Evolutionary conservation across 371 early-diverging fungal species (phyloP).

Genomic region (Batkoa obscura): DNA sequence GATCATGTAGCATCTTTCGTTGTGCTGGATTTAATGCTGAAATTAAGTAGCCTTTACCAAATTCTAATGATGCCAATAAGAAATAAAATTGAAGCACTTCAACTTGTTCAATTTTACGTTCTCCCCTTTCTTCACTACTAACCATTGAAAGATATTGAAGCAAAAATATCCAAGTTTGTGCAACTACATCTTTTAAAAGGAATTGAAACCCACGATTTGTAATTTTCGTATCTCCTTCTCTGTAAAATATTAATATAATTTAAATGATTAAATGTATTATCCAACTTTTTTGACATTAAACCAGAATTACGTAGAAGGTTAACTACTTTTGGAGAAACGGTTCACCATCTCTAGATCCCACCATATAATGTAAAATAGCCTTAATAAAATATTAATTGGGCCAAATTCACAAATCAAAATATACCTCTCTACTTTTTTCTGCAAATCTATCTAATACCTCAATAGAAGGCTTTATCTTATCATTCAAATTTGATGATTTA

Average conservation of each 20-base stretch:
- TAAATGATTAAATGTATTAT: background rate
- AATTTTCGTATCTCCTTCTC: conserved; percentile 31
- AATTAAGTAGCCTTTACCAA: conserved; percentile 75
- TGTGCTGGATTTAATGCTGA: conserved; percentile 71
- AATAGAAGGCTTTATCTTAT: conserved; percentile 40
- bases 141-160: conserved; percentile 82
- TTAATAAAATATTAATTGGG: conserved; percentile 6
- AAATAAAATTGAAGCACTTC: conserved; percentile 82
- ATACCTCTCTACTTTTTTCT: conserved; percentile 65
- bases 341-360: conserved; percentile 61
- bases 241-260: background rate
- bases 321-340: conserved; percentile 28
- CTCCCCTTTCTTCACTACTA: conserved; percentile 15
- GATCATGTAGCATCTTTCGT: conserved; percentile 62
- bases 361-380: conserved; percentile 78
- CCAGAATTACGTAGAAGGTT: conserved; percentile 52
- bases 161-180: conserved; percentile 89
- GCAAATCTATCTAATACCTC: conserved; percentile 62
- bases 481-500: too few species aligned
- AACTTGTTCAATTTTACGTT: conserved; percentile 72
- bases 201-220: conserved; percentile 95
- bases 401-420: background rate
- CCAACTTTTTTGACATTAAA: conserved; percentile 45
- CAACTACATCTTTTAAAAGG: conserved; percentile 74
- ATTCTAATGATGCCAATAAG: conserved; percentile 70